Percentiles rank a stretch among this genome's conserved stretches.
phyloP scores from a whole-genome alignment of 2,329 filamentous ascomycete genomes.

The Alternaria rosae region DNA sequence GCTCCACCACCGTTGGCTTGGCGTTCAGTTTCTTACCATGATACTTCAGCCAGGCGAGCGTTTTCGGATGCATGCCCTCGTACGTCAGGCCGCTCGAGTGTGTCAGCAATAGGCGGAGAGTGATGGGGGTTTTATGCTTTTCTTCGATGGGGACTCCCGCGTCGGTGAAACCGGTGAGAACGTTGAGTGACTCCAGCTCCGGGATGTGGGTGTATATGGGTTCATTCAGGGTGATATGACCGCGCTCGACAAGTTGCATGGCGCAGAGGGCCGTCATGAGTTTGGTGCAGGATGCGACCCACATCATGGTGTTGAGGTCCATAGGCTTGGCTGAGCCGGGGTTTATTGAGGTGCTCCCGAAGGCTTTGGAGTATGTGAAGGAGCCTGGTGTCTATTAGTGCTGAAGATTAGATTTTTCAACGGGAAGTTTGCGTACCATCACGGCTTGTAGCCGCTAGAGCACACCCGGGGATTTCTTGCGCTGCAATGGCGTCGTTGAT shows the following conservation, averaged over 20 bases:
- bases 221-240: slow-evolving; percentile 41
- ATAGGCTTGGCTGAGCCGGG: slow-evolving; percentile 28
- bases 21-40: slow-evolving; percentile 18
- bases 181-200: slow-evolving; percentile 35
- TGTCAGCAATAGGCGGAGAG: slow-evolving; percentile 54
- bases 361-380: slow-evolving; percentile 47
- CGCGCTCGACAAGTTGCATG: slow-evolving; percentile 47
- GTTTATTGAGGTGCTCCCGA: slow-evolving; percentile 42
- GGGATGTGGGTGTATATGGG: slow-evolving; percentile 44
- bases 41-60: slow-evolving; percentile 49
- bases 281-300: slow-evolving; percentile 52
- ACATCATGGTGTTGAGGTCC: slow-evolving; percentile 43
- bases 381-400: slow-evolving; percentile 31
- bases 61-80: slow-evolving; percentile 52
- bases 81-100: slow-evolving; percentile 60
- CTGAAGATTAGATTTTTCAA: too few relatives aligned
- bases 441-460: slow-evolving; percentile 32
- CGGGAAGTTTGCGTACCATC: slow-evolving; percentile 25
- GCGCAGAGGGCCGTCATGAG: slow-evolving; percentile 45
- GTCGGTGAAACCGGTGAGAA: slow-evolving; percentile 38
- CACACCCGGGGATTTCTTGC: slow-evolving; percentile 36
- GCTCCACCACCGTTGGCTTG: slow-evolving; percentile 53
- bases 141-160: slow-evolving; percentile 33
- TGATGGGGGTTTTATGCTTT: slow-evolving; percentile 36
- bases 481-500: slow-evolving; percentile 30